A percentile compares a stretch with the other conserved stretches of the same genome.
Evolutionary conservation across 1,139 yeast species (phyloP).

Genomic region (Candida sanyaensis): DNA sequence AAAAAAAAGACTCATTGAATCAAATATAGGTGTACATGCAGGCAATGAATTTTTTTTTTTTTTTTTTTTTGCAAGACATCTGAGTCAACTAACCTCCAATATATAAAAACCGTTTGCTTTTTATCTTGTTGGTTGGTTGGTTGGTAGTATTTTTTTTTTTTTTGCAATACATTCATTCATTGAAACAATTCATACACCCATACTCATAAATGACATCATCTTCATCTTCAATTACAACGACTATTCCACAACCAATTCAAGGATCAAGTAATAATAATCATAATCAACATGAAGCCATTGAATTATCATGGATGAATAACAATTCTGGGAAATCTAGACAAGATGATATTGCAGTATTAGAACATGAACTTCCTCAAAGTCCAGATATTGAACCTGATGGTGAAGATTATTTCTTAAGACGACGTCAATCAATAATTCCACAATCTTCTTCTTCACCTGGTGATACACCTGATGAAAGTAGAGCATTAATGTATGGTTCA

Average conservation of each 20-base stretch:
- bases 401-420: slow-evolving; percentile 3
- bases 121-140: too few relatives aligned
- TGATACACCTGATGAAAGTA: slow-evolving; percentile 5
- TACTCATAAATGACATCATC: slow-evolving; percentile 14
- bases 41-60: too few relatives aligned
- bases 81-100: too few relatives aligned
- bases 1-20: too few relatives aligned
- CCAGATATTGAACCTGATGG: slow-evolving; percentile 12
- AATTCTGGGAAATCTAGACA: background rate
- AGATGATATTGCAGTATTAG: slow-evolving; percentile 1
- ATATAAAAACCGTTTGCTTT: too few relatives aligned
- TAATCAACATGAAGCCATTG: background rate
- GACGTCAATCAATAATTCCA: background rate
- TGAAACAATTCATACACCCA: background rate
- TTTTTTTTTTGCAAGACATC: too few relatives aligned
- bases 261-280: background rate
- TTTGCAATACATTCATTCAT: background rate
- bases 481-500: slow-evolving; percentile 23
- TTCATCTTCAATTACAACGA: background rate
- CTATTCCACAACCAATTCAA: background rate
- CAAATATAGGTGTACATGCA: too few relatives aligned
- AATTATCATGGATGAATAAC: background rate
- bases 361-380: background rate
- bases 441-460: background rate
- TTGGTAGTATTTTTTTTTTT: background rate